Evolutionary conservation across 2,329 filamentous ascomycete species (phyloP), one percentile per base, ranked within the genome.

Genomic region (Penicillium hordei): DNA sequence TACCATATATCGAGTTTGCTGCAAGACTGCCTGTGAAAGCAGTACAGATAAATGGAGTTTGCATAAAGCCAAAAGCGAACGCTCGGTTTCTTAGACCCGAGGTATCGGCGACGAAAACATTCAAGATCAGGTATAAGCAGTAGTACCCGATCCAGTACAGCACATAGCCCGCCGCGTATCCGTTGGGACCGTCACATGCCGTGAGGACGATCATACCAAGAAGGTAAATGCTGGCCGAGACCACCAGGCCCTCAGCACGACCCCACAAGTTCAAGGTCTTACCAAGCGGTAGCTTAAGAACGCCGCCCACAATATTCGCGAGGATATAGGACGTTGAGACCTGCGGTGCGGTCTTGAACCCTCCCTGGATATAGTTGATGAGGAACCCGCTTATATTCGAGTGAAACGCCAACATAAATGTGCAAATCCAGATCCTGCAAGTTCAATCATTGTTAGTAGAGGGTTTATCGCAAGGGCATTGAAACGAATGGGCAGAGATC

Each of bases 231-330:
- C 72, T 59, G 0, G 83, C 69, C 60, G 82, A 82, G 42, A 85
- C 52, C 2, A 79, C 60, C 57, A 86, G 79, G n/a, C 82, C 86
- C 66, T 86, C 80, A 0, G 83, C 78, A 44, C 86, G 83, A 36
- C 85, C 86, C 80, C 82, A 88, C 23, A 86, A 73, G 69, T 88
- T 83, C 50, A 88, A 75, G 4, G 85, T 76, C 68, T 87, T 88
- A 53, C 85, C 84, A 21, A 86, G 76, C 1, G 85, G 82, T n/a
- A 89, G 76, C 67, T 85, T 85, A 46, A 82, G 75, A 34, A 86
- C 77, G 25, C 83, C 86, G 34, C 79, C 80, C 33, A 88, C 81
- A 40, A 87, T 73, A 57, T 72, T 80, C 15, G 83, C 75, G 38
- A 88, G 75, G 59, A 87, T 82, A 48, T 75, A 74, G 17, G 83